A percentile compares a stretch with the other conserved stretches of the same genome.
Evolutionary conservation across 345 rosid genomes (phyloP).

Genomic region (Murraya paniculata): DNA sequence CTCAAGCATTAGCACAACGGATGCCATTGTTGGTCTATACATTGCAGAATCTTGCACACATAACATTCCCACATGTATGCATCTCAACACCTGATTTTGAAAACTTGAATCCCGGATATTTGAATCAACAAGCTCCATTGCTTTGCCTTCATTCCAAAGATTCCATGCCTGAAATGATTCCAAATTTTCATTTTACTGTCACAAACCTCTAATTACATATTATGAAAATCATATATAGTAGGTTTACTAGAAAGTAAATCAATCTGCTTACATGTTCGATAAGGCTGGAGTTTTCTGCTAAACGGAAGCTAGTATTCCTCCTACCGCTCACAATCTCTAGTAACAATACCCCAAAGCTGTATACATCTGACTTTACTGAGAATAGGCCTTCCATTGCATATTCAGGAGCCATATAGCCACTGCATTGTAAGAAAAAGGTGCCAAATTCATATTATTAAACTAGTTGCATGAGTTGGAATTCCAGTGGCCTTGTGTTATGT

Average conservation of each 20-base stretch:
- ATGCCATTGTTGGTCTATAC: slow-evolving; percentile 66
- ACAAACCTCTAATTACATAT: background rate
- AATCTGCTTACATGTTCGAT: slow-evolving; percentile 48
- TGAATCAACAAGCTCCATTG: slow-evolving; percentile 61
- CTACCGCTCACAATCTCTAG: slow-evolving; percentile 60
- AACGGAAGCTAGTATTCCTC: slow-evolving; percentile 48
- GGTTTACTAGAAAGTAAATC: background rate
- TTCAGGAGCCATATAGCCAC: slow-evolving; percentile 80
- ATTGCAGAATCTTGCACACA: slow-evolving; percentile 80
- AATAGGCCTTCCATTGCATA: slow-evolving; percentile 76
- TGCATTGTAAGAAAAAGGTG: slow-evolving; percentile 19
- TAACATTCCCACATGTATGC: slow-evolving; percentile 75
- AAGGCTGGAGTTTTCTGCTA: slow-evolving; percentile 38
- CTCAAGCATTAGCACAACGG: slow-evolving; percentile 62
- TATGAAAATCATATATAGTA: background rate
- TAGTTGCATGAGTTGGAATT: background rate
- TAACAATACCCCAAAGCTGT: slow-evolving; percentile 67
- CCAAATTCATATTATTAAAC: background rate
- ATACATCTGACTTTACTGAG: slow-evolving; percentile 69
- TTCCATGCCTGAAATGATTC: slow-evolving; percentile 63
- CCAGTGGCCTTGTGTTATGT: background rate
- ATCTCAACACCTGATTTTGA: slow-evolving; percentile 47
- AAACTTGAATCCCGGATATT: slow-evolving; percentile 38
- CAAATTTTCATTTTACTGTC: background rate
- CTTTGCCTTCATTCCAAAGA: slow-evolving; percentile 59